Evolutionary conservation across 2,329 filamentous ascomycete species (phyloP), one percentile per base, ranked within the genome.

Genomic region (Neonectria sp.): DNA sequence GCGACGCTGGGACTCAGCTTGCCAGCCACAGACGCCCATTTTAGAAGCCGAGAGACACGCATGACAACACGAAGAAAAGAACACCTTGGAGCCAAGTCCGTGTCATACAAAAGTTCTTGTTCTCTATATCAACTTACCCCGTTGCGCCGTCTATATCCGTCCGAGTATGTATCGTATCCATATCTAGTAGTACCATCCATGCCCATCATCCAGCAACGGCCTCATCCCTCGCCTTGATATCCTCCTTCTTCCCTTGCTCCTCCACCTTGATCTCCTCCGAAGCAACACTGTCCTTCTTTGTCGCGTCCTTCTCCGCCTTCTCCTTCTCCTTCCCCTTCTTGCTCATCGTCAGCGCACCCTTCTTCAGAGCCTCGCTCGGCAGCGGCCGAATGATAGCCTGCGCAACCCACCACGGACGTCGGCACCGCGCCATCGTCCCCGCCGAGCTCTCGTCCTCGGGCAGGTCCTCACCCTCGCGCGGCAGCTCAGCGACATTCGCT

Each of bases 311-410:
- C 58, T 68, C 68, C 60, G 72, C 52, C 21, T 72, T 67, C 7
- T 79, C 78, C 71, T 82, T 80, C 53, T 82, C 84, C 75, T 81
- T 85, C 35, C 88, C 86, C 79, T 95, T 95, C 83, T 94, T 95
- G 75, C 91, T 93, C 68, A 91, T 79, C 64, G 86, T 88, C 79
- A 97, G 86, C 3, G 93, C 91, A 0, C 95, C 95, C 78, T 94
- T 95, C 69, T 92, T 91, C 71, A 96, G 76, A 3, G 96, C 96
- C 82, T 98, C 95, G 73, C 92, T 93, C 0, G 96, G 96, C 75
- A 98, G 79, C 46, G 95, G 95, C 63, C 95, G 85, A 7, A 98
- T 88, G 75, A 97, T 93, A 4, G 95, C 92, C 82, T 98, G 95
- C 59, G 91, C 94, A 4, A 97, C 87, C 94, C 94, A 98, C 89